These are phyloP conservation scores for Emericellopsis atlantica DNA, from an alignment of 2,329 filamentous ascomycete species.

Conservation along the genomic window DNA sequence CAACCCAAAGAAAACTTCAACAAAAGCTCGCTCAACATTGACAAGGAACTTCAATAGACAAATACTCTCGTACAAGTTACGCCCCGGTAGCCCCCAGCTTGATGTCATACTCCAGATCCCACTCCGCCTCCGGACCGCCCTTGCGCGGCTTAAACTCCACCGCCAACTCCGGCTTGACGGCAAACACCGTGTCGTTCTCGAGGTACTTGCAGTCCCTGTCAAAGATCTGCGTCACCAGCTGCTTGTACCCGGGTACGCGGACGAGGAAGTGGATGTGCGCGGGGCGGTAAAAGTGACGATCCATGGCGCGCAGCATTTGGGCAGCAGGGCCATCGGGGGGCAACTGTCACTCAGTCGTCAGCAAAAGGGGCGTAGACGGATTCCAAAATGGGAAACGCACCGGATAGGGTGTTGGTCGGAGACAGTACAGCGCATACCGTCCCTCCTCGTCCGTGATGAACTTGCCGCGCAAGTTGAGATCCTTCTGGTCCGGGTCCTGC, in stretches of 20 bases:
- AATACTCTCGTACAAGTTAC: not conserved
- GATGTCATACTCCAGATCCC: conserved; percentile 52
- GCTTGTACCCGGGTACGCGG: conserved; percentile 37
- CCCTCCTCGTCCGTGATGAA: conserved; percentile 57
- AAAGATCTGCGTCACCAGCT: conserved; percentile 64
- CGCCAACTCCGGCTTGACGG: conserved; percentile 36
- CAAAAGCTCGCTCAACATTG: too few species aligned
- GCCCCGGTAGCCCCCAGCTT: conserved; percentile 18
- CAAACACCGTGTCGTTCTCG: conserved; percentile 36
- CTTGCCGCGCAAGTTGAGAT: conserved; percentile 62
- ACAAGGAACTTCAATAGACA: not conserved
- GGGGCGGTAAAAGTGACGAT: conserved; percentile 42
- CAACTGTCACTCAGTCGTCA: conserved; percentile 13
- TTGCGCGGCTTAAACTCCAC: conserved; percentile 25
- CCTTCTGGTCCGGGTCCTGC: conserved; percentile 56
- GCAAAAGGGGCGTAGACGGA: too few species aligned
- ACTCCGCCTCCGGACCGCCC: conserved; percentile 31
- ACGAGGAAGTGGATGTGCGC: conserved; percentile 48
- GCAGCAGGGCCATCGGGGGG: conserved; percentile 39
- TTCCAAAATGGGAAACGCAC: too few species aligned
- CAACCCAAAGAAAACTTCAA: too few species aligned
- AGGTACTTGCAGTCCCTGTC: conserved; percentile 54
- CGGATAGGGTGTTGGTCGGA: conserved; percentile 46
- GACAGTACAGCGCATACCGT: conserved; percentile 47
- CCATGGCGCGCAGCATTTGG: conserved; percentile 36